Conservation (phyloP, 2,329 filamentous ascomycete species). For the Clonostachys sp. region DNA sequence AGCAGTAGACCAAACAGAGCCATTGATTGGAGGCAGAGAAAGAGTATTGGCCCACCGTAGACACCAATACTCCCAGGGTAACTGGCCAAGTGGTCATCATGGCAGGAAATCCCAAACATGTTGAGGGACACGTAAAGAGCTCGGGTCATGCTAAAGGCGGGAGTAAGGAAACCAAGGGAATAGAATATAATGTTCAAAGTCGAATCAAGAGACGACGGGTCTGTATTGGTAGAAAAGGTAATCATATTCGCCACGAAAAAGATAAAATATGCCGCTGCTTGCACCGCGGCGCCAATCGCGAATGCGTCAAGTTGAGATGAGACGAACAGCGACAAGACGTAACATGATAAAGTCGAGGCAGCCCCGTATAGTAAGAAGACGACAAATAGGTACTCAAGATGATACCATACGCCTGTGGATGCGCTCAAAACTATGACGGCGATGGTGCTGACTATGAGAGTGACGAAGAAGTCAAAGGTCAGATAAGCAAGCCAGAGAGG, state of each 20-base stretch:
- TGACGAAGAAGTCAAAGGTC: conserved; percentile 64
- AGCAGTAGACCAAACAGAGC: conserved; percentile 65
- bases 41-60: conserved; percentile 78
- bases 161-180: conserved; percentile 10
- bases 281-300: too few relatives aligned
- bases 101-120: conserved; percentile 71
- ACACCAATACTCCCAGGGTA: conserved; percentile 61
- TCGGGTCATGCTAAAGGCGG: conserved; percentile 50
- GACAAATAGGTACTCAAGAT: conserved; percentile 61
- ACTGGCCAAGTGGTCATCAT: conserved; percentile 45
- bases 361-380: conserved; percentile 74
- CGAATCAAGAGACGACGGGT: neutral
- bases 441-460: conserved; percentile 59
- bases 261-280: too few relatives aligned
- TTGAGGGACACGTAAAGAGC: conserved; percentile 72
- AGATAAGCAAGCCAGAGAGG: conserved; percentile 80
- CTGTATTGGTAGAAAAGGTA: conserved; percentile 9
- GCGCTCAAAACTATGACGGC: conserved; percentile 63
- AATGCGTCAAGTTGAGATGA: too few relatives aligned
- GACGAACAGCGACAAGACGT: conserved; percentile 46
- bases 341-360: conserved; percentile 63
- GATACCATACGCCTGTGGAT: conserved; percentile 17
- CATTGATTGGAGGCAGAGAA: conserved; percentile 67
- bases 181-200: neutral
- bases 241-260: neutral